phyloP scores from a whole-genome alignment of 345 rosid genomes.

The Triadica sebifera region DNA sequence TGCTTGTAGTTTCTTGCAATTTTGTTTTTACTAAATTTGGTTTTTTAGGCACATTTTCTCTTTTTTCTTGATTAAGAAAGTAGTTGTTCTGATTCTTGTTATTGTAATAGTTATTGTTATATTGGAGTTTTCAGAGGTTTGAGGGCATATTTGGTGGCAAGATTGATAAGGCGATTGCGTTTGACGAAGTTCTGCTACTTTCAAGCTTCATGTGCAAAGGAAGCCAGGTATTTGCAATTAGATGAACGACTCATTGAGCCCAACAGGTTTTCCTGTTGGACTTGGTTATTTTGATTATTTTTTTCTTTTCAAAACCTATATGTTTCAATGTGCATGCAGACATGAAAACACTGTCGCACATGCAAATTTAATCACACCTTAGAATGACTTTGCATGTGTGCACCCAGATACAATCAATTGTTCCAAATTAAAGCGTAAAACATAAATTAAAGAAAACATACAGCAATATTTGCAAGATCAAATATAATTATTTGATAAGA shows the following conservation, averaged over 20 bases:
- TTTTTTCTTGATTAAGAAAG: not conserved
- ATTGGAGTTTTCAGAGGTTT: constrained; percentile 63
- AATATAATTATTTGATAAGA: not conserved
- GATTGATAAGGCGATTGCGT: constrained; percentile 74
- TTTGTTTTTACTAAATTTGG: constrained; percentile 12
- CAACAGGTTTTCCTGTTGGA: constrained; percentile 5
- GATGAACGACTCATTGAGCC: not conserved
- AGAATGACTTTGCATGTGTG: not conserved
- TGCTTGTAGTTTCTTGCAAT: constrained; percentile 8
- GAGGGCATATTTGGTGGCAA: constrained; percentile 82
- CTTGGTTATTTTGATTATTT: not conserved
- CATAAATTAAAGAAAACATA: not conserved
- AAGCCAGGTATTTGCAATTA: constrained; percentile 59
- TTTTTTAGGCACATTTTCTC: not conserved
- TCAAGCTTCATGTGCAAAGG: constrained; percentile 84
- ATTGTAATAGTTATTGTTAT: constrained; percentile 2
- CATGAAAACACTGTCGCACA: not conserved
- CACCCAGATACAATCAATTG: not conserved
- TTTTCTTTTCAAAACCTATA: not conserved
- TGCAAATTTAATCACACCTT: too few relatives aligned
- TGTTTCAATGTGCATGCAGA: not conserved
- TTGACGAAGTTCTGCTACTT: constrained; percentile 75
- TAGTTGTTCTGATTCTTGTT: not conserved
- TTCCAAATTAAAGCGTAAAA: not conserved
- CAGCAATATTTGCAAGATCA: not conserved